Evolutionary conservation across 495 filamentous ascomycete genomes (phyloP), one percentile per base, ranked within the genome.

Genomic region (Lepidopterella palustris): DNA sequence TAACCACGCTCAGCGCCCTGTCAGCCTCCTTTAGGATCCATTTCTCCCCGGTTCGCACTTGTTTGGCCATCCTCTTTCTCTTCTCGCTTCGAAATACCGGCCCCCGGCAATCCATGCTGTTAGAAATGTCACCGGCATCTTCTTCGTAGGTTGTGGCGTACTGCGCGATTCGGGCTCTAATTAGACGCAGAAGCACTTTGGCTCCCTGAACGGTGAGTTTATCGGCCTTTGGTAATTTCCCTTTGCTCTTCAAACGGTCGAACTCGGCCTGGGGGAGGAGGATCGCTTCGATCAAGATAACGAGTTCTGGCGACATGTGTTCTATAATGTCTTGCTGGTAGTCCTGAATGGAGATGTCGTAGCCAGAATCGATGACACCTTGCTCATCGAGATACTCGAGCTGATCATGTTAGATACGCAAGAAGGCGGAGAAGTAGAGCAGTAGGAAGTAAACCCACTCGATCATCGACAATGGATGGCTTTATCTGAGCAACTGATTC

Each of bases 11-110:
- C 25, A 69, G 35, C 2, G 58, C 64, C 27, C 60, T 25, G 18
- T 57, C 51, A 2, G 76, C 78, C 67, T 75, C 74, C 74, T 77
- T 69, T 70, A 84, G 59, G n/a, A 95, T 75, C 55, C 79, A 74
- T 68, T 95, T 95, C 72, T 96, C 92, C 8, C 91, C 92, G 32
- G 84, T 72, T 48, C 91, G 82, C 32, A 96, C 87, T 60, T 87
- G 76, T 3, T 89, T 65, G 0, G 91, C 90, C 85, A 90, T 90
- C 45, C 70, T 78, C 39, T 64, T 74, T 51, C 86, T 74, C 24
- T 48, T 47, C 31, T 58, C 40, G 18, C 24, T 50, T 26, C 1
- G 21, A 27, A 24, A 27, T 9, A 42, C 13, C 20, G 3, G 1
- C 3, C 20, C 13, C 39, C 13, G 26, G 21, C 25, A 4, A 26